Percentiles rank a stretch among this genome's conserved stretches.
phyloP scores from a whole-genome alignment of 2,329 filamentous ascomycete species.

The Acephala macrosclerotiorum region DNA sequence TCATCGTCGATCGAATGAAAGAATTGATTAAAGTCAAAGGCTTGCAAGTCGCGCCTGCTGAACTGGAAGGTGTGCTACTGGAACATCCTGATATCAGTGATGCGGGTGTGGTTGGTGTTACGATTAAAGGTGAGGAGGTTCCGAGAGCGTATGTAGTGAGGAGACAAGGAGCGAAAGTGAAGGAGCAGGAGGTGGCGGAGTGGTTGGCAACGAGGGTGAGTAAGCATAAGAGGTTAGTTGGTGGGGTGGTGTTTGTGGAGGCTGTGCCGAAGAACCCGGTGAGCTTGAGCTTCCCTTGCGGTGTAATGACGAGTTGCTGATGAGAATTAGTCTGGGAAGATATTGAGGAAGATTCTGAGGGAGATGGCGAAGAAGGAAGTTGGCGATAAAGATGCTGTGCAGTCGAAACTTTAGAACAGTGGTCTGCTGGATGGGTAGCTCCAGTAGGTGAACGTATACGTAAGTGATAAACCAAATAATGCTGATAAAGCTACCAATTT shows the following conservation, averaged over 20 bases:
- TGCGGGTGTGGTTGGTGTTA: constrained; percentile 56
- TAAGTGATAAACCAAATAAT: too few species aligned
- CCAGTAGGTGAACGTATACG: too few species aligned
- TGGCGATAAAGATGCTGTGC: constrained; percentile 26
- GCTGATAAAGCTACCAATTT: too few species aligned
- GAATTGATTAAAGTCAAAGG: constrained; percentile 59
- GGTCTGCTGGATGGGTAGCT: not conserved
- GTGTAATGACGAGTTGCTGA: not conserved
- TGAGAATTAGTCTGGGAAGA: constrained; percentile 51
- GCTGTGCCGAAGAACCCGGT: constrained; percentile 73
- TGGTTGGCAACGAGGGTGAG: constrained; percentile 67
- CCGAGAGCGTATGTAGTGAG: constrained; percentile 66
- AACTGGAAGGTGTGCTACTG: constrained; percentile 53
- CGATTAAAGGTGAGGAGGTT: constrained; percentile 54
- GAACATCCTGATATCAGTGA: constrained; percentile 50
- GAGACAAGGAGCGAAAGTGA: constrained; percentile 42
- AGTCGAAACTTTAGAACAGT: constrained; percentile 30
- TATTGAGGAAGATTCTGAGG: constrained; percentile 54
- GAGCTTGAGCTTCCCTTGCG: constrained; percentile 11
- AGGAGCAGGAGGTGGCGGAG: constrained; percentile 55
- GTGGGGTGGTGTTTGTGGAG: constrained; percentile 71
- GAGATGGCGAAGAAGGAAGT: constrained; percentile 47
- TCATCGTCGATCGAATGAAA: constrained; percentile 75
- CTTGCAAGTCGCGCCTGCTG: constrained; percentile 56
- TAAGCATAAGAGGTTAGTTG: constrained; percentile 71